Conservation (phyloP, 148 eudicot species). For the Chenopodium berlandieri region DNA sequence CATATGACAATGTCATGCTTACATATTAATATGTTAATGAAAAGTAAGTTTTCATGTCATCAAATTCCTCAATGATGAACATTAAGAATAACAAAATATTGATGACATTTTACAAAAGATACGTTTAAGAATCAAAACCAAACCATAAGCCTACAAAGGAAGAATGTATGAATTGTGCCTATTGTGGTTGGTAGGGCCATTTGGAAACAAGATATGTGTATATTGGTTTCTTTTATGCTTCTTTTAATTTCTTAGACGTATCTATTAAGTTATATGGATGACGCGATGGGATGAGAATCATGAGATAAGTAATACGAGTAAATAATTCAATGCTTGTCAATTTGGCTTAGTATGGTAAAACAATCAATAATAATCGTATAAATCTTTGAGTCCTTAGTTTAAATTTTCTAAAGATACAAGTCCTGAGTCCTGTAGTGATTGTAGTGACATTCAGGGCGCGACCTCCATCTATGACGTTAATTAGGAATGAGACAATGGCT, state of each 20-base stretch:
- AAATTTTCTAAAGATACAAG: too few relatives aligned
- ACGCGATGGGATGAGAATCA: too few relatives aligned
- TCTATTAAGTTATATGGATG: not conserved
- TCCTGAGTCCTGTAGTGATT: too few relatives aligned
- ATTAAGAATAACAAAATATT: not conserved
- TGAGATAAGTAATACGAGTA: too few relatives aligned
- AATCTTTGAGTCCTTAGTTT: too few relatives aligned
- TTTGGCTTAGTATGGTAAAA: too few relatives aligned
- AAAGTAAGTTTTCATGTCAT: not conserved
- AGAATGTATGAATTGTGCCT: not conserved
- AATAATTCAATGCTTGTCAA: too few relatives aligned
- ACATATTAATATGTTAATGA: not conserved
- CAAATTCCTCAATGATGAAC: not conserved
- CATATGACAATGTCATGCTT: not conserved
- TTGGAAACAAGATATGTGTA: not conserved
- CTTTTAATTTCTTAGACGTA: not conserved
- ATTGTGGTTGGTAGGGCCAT: not conserved
- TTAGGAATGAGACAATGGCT: too few relatives aligned
- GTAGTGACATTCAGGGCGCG: too few relatives aligned
- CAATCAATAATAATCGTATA: too few relatives aligned
- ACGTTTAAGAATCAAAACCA: not conserved
- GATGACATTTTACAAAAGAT: not conserved
- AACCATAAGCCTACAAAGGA: not conserved
- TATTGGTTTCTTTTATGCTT: not conserved
- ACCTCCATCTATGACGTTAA: too few relatives aligned